Percentiles rank a stretch among this genome's conserved stretches.
Evolutionary conservation across 345 rosid species (phyloP).

Genomic region (Acer yangbiense): DNA sequence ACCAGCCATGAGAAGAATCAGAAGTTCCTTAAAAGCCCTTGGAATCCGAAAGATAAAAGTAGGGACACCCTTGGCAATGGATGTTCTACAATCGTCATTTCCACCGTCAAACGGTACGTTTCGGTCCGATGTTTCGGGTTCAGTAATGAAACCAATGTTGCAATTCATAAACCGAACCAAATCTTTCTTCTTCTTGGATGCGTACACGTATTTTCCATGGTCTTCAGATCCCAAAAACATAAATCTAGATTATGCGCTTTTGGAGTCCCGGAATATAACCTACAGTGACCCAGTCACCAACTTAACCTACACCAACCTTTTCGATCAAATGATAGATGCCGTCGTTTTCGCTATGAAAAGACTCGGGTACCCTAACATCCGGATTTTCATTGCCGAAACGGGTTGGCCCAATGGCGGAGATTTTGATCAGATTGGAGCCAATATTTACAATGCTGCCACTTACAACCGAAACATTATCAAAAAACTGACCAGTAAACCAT

Average conservation of each 20-base stretch:
- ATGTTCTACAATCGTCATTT: conserved; percentile 65
- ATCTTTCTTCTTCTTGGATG: conserved; percentile 81
- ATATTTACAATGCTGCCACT: conserved; percentile 82
- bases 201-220: conserved; percentile 89
- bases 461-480: conserved; percentile 75
- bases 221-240: conserved; percentile 49
- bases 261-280: conserved; percentile 52
- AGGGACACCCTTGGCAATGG: conserved; percentile 71
- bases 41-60: conserved; percentile 65
- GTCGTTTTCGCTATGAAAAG: conserved; percentile 75
- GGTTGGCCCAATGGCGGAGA: conserved; percentile 98
- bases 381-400: conserved; percentile 90
- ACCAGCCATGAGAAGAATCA: conserved; percentile 81
- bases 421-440: conserved; percentile 86
- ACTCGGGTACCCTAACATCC: conserved; percentile 66
- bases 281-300: conserved; percentile 67
- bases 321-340: conserved; percentile 93
- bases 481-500: conserved; percentile 57
- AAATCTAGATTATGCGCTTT: conserved; percentile 67
- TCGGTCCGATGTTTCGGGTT: conserved; percentile 58
- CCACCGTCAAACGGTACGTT: conserved; percentile 92
- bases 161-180: conserved; percentile 85
- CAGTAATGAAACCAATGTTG: conserved; percentile 70
- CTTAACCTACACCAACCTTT: conserved; percentile 72
- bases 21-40: conserved; percentile 44